Evolutionary conservation across 352 stramenopile species (phyloP).

Genomic region (Globisporangium takayamanum): DNA sequence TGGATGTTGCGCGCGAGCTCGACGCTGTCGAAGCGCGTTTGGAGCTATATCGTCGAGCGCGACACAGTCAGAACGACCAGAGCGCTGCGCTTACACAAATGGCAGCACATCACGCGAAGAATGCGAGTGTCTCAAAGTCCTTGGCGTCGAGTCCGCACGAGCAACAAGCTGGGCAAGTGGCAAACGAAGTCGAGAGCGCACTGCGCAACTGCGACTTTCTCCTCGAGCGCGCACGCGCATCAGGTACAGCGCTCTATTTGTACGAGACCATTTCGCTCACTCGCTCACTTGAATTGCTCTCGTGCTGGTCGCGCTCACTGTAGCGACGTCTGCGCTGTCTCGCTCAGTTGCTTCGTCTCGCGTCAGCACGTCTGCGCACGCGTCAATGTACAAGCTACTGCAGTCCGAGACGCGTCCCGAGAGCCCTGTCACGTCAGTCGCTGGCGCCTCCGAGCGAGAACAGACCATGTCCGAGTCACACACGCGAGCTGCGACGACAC

Average conservation of each 20-base stretch:
- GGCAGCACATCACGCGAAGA: too few species aligned
- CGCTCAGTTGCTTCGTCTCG: not conserved
- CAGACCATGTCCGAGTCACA: not conserved
- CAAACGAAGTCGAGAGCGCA: slow-evolving; percentile 47
- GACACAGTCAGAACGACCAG: not conserved
- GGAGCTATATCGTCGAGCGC: slow-evolving; percentile 16
- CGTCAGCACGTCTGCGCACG: too few species aligned
- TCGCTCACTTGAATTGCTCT: not conserved
- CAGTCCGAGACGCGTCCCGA: not conserved
- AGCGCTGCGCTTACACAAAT: too few species aligned
- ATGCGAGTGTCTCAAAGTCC: too few species aligned
- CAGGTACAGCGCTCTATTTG: slow-evolving; percentile 4
- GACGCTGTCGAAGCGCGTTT: slow-evolving; percentile 31
- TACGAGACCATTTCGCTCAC: slow-evolving; percentile 1
- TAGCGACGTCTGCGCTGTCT: not conserved
- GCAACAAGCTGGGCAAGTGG: slow-evolving; percentile 34
- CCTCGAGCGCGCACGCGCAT: slow-evolving; percentile 17
- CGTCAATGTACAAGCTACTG: not conserved
- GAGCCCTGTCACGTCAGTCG: not conserved
- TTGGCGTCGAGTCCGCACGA: slow-evolving; percentile 4
- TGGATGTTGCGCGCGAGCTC: slow-evolving; percentile 37
- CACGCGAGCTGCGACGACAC: not conserved
- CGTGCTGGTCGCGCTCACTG: not conserved
- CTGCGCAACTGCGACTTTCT: slow-evolving; percentile 48
- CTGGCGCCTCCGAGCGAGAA: not conserved